Evolutionary conservation across 2,329 filamentous ascomycete genomes (phyloP).

Genomic region (Zasmidium cellare): DNA sequence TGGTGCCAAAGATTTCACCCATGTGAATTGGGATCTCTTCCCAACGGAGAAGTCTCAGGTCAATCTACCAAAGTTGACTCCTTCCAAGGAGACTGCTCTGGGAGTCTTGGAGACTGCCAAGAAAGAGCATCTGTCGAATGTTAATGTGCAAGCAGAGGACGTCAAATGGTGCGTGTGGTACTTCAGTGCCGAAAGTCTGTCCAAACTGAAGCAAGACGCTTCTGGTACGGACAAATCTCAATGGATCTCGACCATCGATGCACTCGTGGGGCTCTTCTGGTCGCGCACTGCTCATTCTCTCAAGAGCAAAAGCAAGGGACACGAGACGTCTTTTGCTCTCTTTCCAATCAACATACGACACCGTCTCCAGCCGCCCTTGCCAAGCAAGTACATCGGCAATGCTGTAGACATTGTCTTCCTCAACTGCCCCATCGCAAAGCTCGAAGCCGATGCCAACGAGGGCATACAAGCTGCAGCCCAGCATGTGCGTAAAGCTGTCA

Average conservation of each 20-base stretch:
- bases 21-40: slow-evolving; percentile 15
- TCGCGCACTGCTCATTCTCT: slow-evolving; percentile 11
- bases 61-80: slow-evolving; percentile 7
- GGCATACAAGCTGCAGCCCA: slow-evolving; percentile 14
- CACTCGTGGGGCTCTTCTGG: slow-evolving; percentile 21
- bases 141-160: slow-evolving; percentile 2
- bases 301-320: slow-evolving; percentile 11
- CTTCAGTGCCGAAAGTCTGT: slow-evolving; percentile 16
- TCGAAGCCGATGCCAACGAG: slow-evolving; percentile 5
- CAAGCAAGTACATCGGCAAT: slow-evolving; percentile 18
- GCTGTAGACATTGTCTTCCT: slow-evolving; percentile 14
- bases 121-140: slow-evolving; percentile 4
- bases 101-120: slow-evolving; percentile 12
- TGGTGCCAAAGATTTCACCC: slow-evolving; percentile 1
- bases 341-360: slow-evolving; percentile 20
- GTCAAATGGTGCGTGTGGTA: slow-evolving; percentile 17
- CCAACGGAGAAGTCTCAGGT: slow-evolving; percentile 14
- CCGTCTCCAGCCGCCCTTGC: slow-evolving; percentile 13
- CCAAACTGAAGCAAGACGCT: slow-evolving; percentile 16
- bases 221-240: slow-evolving; percentile 1
- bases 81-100: slow-evolving; percentile 2
- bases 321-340: slow-evolving; percentile 10
- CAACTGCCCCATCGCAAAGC: slow-evolving; percentile 1
- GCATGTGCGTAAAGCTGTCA: slow-evolving; percentile 13
- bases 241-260: slow-evolving; percentile 25